Evolutionary conservation across 495 filamentous ascomycete genomes (phyloP), one percentile per base, ranked within the genome.

Genomic region (Stereocaulon alpinum): DNA sequence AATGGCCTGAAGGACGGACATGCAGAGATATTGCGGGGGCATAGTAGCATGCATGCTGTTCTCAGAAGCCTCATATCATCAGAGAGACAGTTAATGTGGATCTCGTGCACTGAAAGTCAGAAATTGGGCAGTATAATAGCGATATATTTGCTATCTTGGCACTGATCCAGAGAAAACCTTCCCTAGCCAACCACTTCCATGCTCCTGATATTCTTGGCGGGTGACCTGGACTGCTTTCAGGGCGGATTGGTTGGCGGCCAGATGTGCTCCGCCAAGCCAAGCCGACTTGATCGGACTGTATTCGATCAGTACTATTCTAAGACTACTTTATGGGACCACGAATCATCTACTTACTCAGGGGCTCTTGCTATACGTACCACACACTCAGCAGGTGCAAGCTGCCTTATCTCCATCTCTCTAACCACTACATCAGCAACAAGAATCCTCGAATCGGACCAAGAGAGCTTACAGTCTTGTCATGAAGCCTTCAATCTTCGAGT

Each of bases 151-250:
- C 47, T 59, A 66, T 30, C 64, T 52, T 30, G 45, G 55, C 14
- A 59, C 44, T 34, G 65, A 55, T 12, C 77, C 77, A 27, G 79
- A 68, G 63, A 96, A 96, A 67, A 84, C 88, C 61, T 82, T 83
- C 40, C 79, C 81, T 24, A 86, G 78, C 89, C 88, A 96, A 24
- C 73, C 77, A 55, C 83, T 83, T 29, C 93, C 93, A 68, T 88
- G 70, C 70, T 99, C 93, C 52, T 88, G 82, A 70, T 97, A 97
- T 67, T 99, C 90, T 58, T 88, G 80, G 61, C 88, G 87, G 6
- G 87, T 91, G 15, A 96, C 87, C 0, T 82, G 79, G 12, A 89
- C 71, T 42, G 74, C 73, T 60, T 80, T 74, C 49, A 91, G 64
- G 42, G 74, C 70, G 41, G 84, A 77, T 56, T 77, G 77, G 67